These are phyloP conservation scores for Orbilia javanica DNA, from an alignment of 2,329 filamentous ascomycete genomes.

Conservation along the genomic window DNA sequence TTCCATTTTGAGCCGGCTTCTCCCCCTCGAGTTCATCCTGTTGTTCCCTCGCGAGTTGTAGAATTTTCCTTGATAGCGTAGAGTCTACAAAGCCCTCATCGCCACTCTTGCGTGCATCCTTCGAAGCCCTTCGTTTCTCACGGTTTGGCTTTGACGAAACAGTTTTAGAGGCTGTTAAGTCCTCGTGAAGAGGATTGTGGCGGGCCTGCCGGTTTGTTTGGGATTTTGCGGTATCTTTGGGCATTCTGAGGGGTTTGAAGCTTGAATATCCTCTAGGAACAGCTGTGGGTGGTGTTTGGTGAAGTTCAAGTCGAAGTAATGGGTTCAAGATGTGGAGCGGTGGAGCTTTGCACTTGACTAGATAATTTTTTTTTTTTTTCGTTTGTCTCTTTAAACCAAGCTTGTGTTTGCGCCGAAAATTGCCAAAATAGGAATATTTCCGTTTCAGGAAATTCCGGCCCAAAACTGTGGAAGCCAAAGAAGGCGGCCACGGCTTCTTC, in stretches of 20 bases:
- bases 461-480: conserved; percentile 22
- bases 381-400: conserved; percentile 11
- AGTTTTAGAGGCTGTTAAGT: conserved; percentile 75
- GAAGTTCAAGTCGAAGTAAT: not conserved
- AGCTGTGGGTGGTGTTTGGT: not conserved
- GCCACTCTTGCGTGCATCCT: conserved; percentile 70
- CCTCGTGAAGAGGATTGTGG: conserved; percentile 92
- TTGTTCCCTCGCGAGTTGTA: conserved; percentile 84
- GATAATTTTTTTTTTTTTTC: conserved; percentile 30
- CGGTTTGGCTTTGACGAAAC: conserved; percentile 78
- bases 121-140: conserved; percentile 72
- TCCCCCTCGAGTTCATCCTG: conserved; percentile 59
- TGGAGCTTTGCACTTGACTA: not conserved
- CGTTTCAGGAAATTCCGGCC: conserved; percentile 40
- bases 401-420: conserved; percentile 48
- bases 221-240: conserved; percentile 57
- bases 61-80: conserved; percentile 86
- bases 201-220: conserved; percentile 69
- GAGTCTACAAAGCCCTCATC: conserved; percentile 82
- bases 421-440: conserved; percentile 33
- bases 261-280: not conserved
- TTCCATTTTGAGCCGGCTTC: conserved; percentile 53
- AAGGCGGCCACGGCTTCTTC: conserved; percentile 19
- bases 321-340: not conserved
- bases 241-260: conserved; percentile 31